Evolutionary conservation across 2,329 filamentous ascomycete species (phyloP).

Genomic region (Bimuria novae-zelandiae): DNA sequence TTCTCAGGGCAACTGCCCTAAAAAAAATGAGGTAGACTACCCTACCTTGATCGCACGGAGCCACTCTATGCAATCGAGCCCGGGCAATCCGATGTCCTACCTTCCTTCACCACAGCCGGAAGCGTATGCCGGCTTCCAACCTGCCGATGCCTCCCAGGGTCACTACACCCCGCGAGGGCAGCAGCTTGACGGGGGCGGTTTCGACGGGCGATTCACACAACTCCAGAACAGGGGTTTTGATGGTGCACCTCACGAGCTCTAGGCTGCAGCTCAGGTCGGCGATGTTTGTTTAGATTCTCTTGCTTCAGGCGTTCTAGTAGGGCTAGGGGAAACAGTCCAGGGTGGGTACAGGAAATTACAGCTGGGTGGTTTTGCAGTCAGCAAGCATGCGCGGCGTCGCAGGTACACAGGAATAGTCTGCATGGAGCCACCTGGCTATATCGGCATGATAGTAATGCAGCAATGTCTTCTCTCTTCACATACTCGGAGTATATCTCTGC

Average conservation of each 20-base stretch:
- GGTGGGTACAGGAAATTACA: slow-evolving; percentile 4
- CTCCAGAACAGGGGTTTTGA: slow-evolving; percentile 21
- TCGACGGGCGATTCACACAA: slow-evolving; percentile 10
- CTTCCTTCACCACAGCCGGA: slow-evolving; percentile 19
- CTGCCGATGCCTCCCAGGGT: slow-evolving; percentile 1
- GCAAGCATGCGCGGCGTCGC: slow-evolving; percentile 20
- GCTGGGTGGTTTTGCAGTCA: slow-evolving; percentile 13
- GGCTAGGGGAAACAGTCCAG: too few species aligned
- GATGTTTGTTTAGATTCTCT: neutral
- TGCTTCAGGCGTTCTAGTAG: neutral
- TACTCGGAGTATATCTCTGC: slow-evolving; percentile 11
- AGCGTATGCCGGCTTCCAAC: slow-evolving; percentile 12
- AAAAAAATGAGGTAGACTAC: slow-evolving; percentile 48
- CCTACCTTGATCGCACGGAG: slow-evolving; percentile 18
- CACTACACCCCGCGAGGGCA: neutral
- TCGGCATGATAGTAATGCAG: slow-evolving; percentile 17
- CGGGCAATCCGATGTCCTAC: slow-evolving; percentile 11
- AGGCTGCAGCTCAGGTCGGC: neutral
- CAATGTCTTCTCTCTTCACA: slow-evolving; percentile 4
- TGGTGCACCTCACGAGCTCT: slow-evolving; percentile 14
- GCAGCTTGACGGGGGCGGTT: neutral
- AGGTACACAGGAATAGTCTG: slow-evolving; percentile 16
- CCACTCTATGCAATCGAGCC: slow-evolving; percentile 19
- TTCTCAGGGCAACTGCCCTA: slow-evolving; percentile 72
- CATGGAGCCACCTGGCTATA: slow-evolving; percentile 8